Evolutionary conservation across 129 eudicot species (phyloP), one percentile per base, ranked within the genome.

Genomic region (Flaveria brownii): DNA sequence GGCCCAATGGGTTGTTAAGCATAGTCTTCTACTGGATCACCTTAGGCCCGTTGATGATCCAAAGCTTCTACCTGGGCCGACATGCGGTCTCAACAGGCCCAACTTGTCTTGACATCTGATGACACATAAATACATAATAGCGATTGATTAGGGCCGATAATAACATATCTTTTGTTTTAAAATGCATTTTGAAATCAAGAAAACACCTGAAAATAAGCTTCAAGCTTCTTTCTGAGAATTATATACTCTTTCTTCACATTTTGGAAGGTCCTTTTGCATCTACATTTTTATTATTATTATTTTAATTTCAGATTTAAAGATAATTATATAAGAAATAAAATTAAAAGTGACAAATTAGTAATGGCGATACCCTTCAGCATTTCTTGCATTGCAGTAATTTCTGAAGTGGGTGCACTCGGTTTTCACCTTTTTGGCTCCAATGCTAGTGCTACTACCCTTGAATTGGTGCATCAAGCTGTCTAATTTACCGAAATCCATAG

Each of bases 391-490:
- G 88, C 97, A 92, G 63, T 87, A 81, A 33, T 84, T 90, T 43
- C 78, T 85, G 84, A 92, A 92, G 59, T 89, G 88, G 57, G 92
- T 85, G 84, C 93, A 89, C 83, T 92, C 96, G 80, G 6, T 73
- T 74, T 87, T 92, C 56, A 92, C 92, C 84, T 84, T 92, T 75
- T 82, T 85, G 72, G 96, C 96, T 65, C 97, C 97, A 80, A 92
- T 89, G 85, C 97, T 92, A 76, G 96, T 86, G 77, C 96, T 83
- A 30, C 97, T 93, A 42, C 98, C 88, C 81, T 82, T 93, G 77
- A 93, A 90, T 73, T 93, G 97, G 75, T 93, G 97, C 96, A 93
- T 93, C 14, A 67, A 68, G 61, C 75, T 69, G 64, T 93, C 98
- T 83, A 93, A 83, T 82, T 68, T 90, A 28, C 64, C 62, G 50